Evolutionary conservation across 768 basidiomycete species (phyloP).

Genomic region (Leccinum incarnatum): DNA sequence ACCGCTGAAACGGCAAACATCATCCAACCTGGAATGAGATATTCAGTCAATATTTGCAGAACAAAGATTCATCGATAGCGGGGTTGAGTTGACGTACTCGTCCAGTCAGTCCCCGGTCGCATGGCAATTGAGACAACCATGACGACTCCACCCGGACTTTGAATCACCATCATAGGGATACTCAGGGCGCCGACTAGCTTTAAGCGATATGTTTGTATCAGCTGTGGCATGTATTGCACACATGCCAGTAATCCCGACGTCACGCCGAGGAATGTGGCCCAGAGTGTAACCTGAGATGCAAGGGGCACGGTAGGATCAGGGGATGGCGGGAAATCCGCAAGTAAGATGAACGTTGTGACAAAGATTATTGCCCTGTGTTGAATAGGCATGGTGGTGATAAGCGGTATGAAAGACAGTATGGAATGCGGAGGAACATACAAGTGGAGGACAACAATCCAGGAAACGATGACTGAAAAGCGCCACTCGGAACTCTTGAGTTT

Average conservation of each 20-base stretch:
- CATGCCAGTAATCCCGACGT: slow-evolving; percentile 74
- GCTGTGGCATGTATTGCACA: slow-evolving; percentile 86
- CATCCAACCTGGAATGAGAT: slow-evolving; percentile 58
- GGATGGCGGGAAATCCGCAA: slow-evolving; percentile 42
- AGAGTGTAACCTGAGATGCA: slow-evolving; percentile 44
- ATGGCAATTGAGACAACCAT: slow-evolving; percentile 84
- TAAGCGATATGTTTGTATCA: slow-evolving; percentile 70
- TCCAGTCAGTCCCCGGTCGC: slow-evolving; percentile 81
- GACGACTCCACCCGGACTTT: slow-evolving; percentile 84
- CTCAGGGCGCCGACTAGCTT: slow-evolving; percentile 90
- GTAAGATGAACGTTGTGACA: slow-evolving; percentile 61
- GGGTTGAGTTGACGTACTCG: slow-evolving; percentile 46
- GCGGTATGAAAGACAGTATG: not conserved
- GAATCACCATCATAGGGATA: slow-evolving; percentile 94
- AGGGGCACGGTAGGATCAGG: slow-evolving; percentile 35
- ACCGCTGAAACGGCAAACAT: slow-evolving; percentile 78
- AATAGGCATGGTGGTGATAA: not conserved
- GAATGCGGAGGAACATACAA: slow-evolving; percentile 50
- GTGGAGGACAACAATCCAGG: slow-evolving; percentile 69
- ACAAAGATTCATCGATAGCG: not conserved
- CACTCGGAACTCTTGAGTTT: slow-evolving; percentile 63
- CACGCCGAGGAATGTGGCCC: slow-evolving; percentile 89
- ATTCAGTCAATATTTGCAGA: not conserved
- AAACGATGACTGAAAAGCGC: slow-evolving; percentile 72
- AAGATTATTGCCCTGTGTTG: slow-evolving; percentile 39